A percentile compares a stretch with the other conserved stretches of the same genome.
phyloP scores from a whole-genome alignment of 768 basidiomycete genomes.

The Tricholoma furcatifolium region DNA sequence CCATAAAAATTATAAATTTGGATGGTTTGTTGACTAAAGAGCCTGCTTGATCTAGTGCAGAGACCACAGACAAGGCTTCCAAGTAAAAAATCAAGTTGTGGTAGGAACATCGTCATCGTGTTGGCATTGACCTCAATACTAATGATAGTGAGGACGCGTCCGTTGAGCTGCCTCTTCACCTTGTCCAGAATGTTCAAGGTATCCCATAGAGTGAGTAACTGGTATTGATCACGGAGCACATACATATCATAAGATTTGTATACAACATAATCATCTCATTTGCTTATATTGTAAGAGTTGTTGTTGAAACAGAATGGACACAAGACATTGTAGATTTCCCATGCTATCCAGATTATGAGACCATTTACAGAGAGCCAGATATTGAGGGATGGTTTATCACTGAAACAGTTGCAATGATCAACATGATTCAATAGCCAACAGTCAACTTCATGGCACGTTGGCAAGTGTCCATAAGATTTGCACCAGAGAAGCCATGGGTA shows the following conservation, averaged over 20 bases:
- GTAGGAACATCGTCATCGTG: constrained; percentile 24
- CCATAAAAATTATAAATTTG: constrained; percentile 23
- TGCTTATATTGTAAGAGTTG: constrained; percentile 26
- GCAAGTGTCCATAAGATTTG: too few relatives aligned
- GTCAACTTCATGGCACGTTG: too few relatives aligned
- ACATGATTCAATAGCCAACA: too few relatives aligned
- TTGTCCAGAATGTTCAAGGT: constrained; percentile 40
- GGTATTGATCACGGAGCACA: background rate
- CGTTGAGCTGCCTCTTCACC: constrained; percentile 36
- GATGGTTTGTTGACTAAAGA: background rate
- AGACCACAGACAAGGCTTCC: constrained; percentile 23
- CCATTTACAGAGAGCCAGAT: constrained; percentile 26
- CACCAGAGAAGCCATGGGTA: too few relatives aligned
- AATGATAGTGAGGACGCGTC: constrained; percentile 30
- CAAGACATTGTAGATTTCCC: constrained; percentile 13
- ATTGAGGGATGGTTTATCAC: constrained; percentile 22
- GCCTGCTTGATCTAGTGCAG: constrained; percentile 4
- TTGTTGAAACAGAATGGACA: constrained; percentile 30
- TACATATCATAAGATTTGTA: constrained; percentile 26
- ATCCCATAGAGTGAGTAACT: constrained; percentile 13
- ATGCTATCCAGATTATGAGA: constrained; percentile 35
- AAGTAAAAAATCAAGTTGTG: constrained; percentile 21
- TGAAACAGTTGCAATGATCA: constrained; percentile 32
- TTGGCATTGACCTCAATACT: constrained; percentile 37
- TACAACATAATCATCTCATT: constrained; percentile 15